These are phyloP conservation scores for Marasmius sp. DNA, from an alignment of 1,284 basidiomycete genomes.

Conservation along the genomic window DNA sequence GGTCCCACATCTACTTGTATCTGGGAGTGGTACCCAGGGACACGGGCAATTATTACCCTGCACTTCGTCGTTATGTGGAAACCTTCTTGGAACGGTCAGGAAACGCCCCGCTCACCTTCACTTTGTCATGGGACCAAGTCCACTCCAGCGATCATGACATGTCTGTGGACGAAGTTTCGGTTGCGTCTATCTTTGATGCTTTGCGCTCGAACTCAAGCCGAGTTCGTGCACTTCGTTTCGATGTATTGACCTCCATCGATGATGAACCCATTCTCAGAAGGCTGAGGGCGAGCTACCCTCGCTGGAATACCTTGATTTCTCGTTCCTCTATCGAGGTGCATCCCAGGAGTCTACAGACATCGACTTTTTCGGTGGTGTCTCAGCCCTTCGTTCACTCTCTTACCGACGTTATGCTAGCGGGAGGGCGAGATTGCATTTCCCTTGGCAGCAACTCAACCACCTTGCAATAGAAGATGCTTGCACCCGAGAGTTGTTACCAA, in stretches of 20 bases:
- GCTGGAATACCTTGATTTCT: too few species aligned
- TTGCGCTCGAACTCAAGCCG: not conserved
- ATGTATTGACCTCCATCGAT: not conserved
- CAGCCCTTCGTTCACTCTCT: too few species aligned
- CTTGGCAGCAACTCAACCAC: too few species aligned
- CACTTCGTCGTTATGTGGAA: not conserved
- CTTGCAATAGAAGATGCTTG: too few species aligned
- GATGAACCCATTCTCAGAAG: not conserved
- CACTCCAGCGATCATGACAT: not conserved
- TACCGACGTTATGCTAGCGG: too few species aligned
- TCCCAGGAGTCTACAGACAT: too few species aligned
- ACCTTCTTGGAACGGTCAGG: not conserved
- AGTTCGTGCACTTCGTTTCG: not conserved
- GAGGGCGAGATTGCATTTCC: too few species aligned
- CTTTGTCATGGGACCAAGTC: not conserved
- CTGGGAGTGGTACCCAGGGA: not conserved
- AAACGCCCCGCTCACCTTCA: not conserved
- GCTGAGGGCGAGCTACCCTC: not conserved
- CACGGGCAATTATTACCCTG: not conserved
- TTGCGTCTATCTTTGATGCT: not conserved
- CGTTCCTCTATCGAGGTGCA: too few species aligned
- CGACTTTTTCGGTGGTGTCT: too few species aligned
- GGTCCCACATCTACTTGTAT: not conserved
- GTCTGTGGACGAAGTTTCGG: not conserved
- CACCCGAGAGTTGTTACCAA: too few species aligned